Conservation (phyloP, 1,139 yeast species). For the Scheffersomyces segobiensis region DNA sequence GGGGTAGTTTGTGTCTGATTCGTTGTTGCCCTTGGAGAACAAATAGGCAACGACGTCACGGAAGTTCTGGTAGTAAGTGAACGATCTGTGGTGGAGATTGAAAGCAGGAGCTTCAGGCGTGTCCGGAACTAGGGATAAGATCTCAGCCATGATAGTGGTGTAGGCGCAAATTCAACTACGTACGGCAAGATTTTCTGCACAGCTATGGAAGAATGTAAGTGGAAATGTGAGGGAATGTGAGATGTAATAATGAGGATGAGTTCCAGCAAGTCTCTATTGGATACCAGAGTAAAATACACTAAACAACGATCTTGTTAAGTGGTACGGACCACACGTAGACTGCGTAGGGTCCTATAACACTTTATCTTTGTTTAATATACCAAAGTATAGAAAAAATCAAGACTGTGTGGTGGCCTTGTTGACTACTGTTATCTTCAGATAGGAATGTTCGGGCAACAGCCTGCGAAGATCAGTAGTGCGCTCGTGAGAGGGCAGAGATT, state of each 20-base stretch:
- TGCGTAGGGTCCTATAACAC: neutral
- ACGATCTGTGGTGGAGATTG: neutral
- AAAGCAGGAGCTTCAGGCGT: neutral
- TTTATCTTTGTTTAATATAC: neutral
- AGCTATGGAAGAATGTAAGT: neutral
- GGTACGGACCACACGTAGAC: neutral
- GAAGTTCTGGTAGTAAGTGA: neutral
- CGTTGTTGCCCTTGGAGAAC: constrained; percentile 37
- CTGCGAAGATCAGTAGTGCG: neutral
- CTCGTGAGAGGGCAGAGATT: neutral
- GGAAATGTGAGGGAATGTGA: neutral
- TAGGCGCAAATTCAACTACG: neutral
- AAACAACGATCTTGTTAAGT: neutral
- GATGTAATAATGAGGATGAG: neutral
- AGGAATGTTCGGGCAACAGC: neutral
- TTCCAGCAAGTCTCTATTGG: neutral
- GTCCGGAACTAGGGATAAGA: neutral
- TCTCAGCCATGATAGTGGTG: neutral
- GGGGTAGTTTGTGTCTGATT: constrained; percentile 35
- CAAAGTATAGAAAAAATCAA: neutral
- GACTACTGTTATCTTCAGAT: neutral
- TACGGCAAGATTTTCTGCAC: neutral
- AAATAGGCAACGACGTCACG: constrained; percentile 14
- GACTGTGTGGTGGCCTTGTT: neutral
- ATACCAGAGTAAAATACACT: neutral